These are phyloP conservation scores for Ogataea hybrid DNA, from an alignment of 1,139 yeast genomes.

Conservation along the genomic window DNA sequence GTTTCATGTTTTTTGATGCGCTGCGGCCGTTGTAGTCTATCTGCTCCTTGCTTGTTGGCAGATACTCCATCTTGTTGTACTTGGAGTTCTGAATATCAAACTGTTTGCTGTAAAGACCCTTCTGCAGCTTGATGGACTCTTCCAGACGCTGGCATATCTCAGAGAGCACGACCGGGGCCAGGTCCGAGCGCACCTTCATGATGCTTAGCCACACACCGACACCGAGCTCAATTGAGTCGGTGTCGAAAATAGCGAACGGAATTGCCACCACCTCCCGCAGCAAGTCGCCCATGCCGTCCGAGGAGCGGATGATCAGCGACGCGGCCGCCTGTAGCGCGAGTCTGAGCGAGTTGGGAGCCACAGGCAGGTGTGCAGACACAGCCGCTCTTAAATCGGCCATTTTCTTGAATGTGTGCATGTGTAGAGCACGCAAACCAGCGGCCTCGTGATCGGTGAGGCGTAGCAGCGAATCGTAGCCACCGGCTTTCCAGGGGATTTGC, in stretches of 20 bases:
- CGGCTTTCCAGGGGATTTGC: constrained; percentile 74
- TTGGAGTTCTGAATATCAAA: constrained; percentile 65
- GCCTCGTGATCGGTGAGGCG: constrained; percentile 20
- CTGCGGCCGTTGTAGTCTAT: constrained; percentile 52
- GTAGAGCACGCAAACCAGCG: constrained; percentile 12
- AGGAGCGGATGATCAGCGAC: constrained; percentile 47
- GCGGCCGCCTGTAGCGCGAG: constrained; percentile 45
- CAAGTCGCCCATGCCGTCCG: constrained; percentile 48
- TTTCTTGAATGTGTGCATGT: constrained; percentile 13
- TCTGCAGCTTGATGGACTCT: constrained; percentile 51
- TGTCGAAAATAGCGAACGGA: constrained; percentile 68
- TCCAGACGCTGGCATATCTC: constrained; percentile 74
- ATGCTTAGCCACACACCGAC: constrained; percentile 79
- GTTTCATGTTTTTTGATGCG: constrained; percentile 57
- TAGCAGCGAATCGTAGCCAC: constrained; percentile 38
- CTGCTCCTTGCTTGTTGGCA: constrained; percentile 72
- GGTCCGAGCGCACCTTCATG: constrained; percentile 61
- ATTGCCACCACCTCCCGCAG: constrained; percentile 60
- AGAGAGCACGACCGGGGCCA: constrained; percentile 61
- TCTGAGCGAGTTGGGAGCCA: constrained; percentile 37
- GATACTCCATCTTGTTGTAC: constrained; percentile 77
- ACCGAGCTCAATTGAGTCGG: constrained; percentile 62
- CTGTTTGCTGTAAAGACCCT: constrained; percentile 66
- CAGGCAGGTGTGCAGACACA: constrained; percentile 19
- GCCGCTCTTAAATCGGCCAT: constrained; percentile 22